phyloP scores from a whole-genome alignment of 2,329 filamentous ascomycete genomes.

The Claviceps sp. region DNA sequence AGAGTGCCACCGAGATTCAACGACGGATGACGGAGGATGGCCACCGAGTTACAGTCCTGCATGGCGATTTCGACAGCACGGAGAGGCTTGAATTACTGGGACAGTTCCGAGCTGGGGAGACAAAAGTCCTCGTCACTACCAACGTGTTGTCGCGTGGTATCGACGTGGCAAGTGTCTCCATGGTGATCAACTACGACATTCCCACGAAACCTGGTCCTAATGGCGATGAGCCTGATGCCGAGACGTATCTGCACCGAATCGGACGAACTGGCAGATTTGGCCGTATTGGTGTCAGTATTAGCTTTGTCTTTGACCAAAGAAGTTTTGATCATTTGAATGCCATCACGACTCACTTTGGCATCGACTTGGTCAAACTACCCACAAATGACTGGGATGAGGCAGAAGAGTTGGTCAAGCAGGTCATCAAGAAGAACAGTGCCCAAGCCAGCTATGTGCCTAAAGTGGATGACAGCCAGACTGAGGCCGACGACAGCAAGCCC shows the following conservation, averaged over 20 bases:
- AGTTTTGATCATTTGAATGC: slow-evolving; percentile 66
- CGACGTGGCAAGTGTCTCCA: slow-evolving; percentile 79
- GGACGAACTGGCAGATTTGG: slow-evolving; percentile 94
- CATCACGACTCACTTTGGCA: slow-evolving; percentile 71
- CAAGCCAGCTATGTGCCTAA: slow-evolving; percentile 39
- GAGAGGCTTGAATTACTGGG: slow-evolving; percentile 77
- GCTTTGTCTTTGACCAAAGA: slow-evolving; percentile 76
- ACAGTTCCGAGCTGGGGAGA: slow-evolving; percentile 70
- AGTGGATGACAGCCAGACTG: slow-evolving; percentile 26
- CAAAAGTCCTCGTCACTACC: slow-evolving; percentile 95
- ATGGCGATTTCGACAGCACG: slow-evolving; percentile 71
- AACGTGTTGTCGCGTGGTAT: slow-evolving; percentile 95
- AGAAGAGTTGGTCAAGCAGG: slow-evolving; percentile 66
- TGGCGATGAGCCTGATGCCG: slow-evolving; percentile 77
- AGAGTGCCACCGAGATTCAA: slow-evolving; percentile 76
- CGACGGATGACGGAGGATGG: slow-evolving; percentile 75
- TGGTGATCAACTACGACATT: slow-evolving; percentile 96
- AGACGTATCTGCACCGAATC: slow-evolving; percentile 96
- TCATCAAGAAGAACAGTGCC: slow-evolving; percentile 59
- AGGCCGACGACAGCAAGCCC: slow-evolving; percentile 25
- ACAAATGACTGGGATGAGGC: slow-evolving; percentile 85
- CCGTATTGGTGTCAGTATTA: slow-evolving; percentile 89
- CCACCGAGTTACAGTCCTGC: slow-evolving; percentile 81
- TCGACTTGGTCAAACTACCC: slow-evolving; percentile 68
- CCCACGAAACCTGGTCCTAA: slow-evolving; percentile 45